Evolutionary conservation across 441 rosid species (phyloP).

Genomic region (Kokia cookei): DNA sequence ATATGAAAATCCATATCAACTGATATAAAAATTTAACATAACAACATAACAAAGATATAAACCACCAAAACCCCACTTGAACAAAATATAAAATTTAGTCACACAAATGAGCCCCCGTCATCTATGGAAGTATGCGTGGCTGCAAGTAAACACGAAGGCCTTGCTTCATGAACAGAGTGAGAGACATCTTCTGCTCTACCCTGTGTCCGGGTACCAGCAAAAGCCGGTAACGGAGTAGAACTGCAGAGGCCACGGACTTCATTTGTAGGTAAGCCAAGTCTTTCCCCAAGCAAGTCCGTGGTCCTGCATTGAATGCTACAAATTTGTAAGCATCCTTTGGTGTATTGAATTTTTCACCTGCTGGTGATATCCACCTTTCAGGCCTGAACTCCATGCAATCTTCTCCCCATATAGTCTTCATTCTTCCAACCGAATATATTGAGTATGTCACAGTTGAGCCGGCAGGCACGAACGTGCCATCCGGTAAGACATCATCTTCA

Average conservation of each 20-base stretch:
- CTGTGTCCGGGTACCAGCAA: slow-evolving; percentile 64
- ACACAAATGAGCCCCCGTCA: not conserved
- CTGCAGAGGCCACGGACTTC: slow-evolving; percentile 89
- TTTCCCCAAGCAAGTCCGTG: slow-evolving; percentile 89
- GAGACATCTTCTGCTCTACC: slow-evolving; percentile 92
- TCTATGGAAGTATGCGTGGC: slow-evolving; percentile 47
- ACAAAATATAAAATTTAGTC: not conserved
- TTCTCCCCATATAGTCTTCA: slow-evolving; percentile 87
- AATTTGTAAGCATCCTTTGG: slow-evolving; percentile 85
- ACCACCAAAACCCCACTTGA: not conserved
- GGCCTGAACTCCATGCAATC: slow-evolving; percentile 84
- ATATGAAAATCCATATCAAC: slow-evolving; percentile 12
- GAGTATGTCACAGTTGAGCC: slow-evolving; percentile 91
- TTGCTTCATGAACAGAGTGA: slow-evolving; percentile 83
- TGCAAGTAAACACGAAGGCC: slow-evolving; percentile 74
- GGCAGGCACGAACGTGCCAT: slow-evolving; percentile 68
- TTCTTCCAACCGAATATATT: slow-evolving; percentile 80
- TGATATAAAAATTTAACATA: slow-evolving; percentile 16
- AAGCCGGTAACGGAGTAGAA: slow-evolving; percentile 71
- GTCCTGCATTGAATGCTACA: slow-evolving; percentile 89
- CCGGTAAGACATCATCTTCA: slow-evolving; percentile 67
- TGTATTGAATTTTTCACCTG: slow-evolving; percentile 49
- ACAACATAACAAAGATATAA: slow-evolving; percentile 12
- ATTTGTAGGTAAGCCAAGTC: slow-evolving; percentile 87
- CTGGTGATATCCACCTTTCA: slow-evolving; percentile 65